A percentile compares a stretch with the other conserved stretches of the same genome.
Conservation (phyloP, 2,329 filamentous ascomycete species). For the Scytalidium lignicola region DNA sequence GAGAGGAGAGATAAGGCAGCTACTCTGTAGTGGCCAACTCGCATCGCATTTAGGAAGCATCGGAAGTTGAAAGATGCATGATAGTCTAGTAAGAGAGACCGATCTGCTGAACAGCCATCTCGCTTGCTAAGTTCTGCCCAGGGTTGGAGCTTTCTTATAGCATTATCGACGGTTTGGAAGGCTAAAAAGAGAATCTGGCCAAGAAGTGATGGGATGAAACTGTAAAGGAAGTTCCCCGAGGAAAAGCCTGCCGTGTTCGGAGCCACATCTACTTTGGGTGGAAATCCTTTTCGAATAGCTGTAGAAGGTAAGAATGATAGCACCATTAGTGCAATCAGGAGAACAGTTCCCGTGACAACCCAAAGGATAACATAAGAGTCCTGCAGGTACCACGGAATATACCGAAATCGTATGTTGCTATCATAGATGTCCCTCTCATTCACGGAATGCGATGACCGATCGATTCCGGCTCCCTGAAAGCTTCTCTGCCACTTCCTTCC, state of each 20-base stretch:
- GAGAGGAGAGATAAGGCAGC: constrained; percentile 57
- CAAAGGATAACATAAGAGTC: constrained; percentile 61
- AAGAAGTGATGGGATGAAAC: constrained; percentile 64
- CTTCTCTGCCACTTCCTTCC: constrained; percentile 42
- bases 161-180: constrained; percentile 62
- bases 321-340: constrained; percentile 67
- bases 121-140: constrained; percentile 58
- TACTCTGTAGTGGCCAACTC: constrained; percentile 57
- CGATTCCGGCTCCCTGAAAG: constrained; percentile 9
- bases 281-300: constrained; percentile 64
- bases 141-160: constrained; percentile 61
- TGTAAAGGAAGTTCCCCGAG: constrained; percentile 81
- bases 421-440: constrained; percentile 16
- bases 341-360: constrained; percentile 51
- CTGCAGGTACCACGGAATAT: constrained; percentile 73
- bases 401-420: constrained; percentile 50
- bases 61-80: constrained; percentile 57
- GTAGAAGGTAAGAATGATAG: constrained; percentile 72
- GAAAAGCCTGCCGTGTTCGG: constrained; percentile 67
- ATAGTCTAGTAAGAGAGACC: constrained; percentile 66
- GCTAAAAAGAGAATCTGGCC: constrained; percentile 63
- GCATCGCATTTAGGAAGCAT: constrained; percentile 51
- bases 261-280: constrained; percentile 58
- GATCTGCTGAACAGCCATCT: constrained; percentile 56
- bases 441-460: constrained; percentile 17